Percentiles rank a stretch among this genome's conserved stretches.
phyloP scores from a whole-genome alignment of 2,329 filamentous ascomycete genomes.

The Emmonsiellopsis sp. region DNA sequence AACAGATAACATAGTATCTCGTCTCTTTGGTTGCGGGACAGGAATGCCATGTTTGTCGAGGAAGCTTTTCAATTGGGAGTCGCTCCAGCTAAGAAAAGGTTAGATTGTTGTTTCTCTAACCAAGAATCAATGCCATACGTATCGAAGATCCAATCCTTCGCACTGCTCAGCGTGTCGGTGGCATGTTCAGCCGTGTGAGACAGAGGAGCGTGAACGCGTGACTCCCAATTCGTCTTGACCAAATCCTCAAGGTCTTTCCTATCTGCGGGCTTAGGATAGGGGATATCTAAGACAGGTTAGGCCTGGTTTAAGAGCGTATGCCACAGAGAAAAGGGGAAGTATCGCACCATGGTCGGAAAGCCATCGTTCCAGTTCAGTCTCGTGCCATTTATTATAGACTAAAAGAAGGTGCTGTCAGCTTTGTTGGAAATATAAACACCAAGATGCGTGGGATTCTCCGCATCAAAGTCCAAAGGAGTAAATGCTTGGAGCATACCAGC shows the following conservation, averaged over 20 bases:
- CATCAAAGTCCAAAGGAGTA: constrained; percentile 4
- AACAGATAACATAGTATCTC: constrained; percentile 70
- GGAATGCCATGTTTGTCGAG: constrained; percentile 81
- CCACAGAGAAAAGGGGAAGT: not conserved
- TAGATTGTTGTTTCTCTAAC: constrained; percentile 21
- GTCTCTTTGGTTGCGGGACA: constrained; percentile 76
- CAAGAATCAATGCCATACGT: constrained; percentile 38
- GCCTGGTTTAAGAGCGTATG: not conserved
- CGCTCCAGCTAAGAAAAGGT: constrained; percentile 61
- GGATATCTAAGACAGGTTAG: constrained; percentile 47
- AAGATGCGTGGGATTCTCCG: not conserved
- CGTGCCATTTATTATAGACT: constrained; percentile 99
- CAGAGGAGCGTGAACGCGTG: constrained; percentile 62
- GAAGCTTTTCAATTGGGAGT: constrained; percentile 88
- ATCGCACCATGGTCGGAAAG: constrained; percentile 65
- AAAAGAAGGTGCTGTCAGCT: constrained; percentile 16
- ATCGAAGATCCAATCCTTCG: constrained; percentile 90
- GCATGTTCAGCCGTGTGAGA: constrained; percentile 71
- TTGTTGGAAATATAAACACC: not conserved
- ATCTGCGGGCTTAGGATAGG: constrained; percentile 81
- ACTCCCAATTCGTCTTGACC: constrained; percentile 85
- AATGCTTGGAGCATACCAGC: constrained; percentile 54
- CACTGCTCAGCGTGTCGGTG: constrained; percentile 59
- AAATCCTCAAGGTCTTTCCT: constrained; percentile 88
- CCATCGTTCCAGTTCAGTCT: constrained; percentile 96